Evolutionary conservation across 306 rosid genomes (phyloP).

Genomic region (Quercus glauca): DNA sequence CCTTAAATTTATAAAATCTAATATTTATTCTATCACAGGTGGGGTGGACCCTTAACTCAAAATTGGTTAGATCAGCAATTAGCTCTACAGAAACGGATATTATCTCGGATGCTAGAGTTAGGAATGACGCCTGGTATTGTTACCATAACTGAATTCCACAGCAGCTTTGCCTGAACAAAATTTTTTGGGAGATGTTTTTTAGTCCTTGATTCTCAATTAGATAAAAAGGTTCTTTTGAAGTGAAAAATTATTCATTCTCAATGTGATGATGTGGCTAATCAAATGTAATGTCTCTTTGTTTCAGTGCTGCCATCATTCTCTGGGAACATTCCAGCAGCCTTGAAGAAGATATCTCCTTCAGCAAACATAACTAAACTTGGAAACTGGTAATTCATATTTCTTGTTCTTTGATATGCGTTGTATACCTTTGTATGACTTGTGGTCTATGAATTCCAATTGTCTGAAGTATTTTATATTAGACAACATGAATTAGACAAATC

Average conservation of each 20-base stretch:
- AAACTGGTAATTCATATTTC: constrained; percentile 57
- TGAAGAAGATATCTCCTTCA: constrained; percentile 65
- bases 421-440: constrained; percentile 3
- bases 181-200: neutral
- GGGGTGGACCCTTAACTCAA: constrained; percentile 96
- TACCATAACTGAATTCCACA: neutral
- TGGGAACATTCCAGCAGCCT: constrained; percentile 85
- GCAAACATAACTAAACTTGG: constrained; percentile 95
- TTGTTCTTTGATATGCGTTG: constrained; percentile 15
- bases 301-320: constrained; percentile 92
- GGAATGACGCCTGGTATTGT: constrained; percentile 96
- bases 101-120: constrained; percentile 79
- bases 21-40: constrained; percentile 46
- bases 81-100: constrained; percentile 68
- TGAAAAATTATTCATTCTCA: constrained; percentile 5
- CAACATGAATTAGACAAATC: neutral
- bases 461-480: neutral
- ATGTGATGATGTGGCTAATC: constrained; percentile 8
- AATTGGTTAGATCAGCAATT: constrained; percentile 90
- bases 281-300: constrained; percentile 26
- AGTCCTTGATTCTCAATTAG: neutral
- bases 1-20: constrained; percentile 23
- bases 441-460: constrained; percentile 1
- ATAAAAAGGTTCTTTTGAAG: neutral
- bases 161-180: neutral